Evolutionary conservation across 2,329 filamentous ascomycete species (phyloP).

Genomic region (Phaeoacremonium minimum): DNA sequence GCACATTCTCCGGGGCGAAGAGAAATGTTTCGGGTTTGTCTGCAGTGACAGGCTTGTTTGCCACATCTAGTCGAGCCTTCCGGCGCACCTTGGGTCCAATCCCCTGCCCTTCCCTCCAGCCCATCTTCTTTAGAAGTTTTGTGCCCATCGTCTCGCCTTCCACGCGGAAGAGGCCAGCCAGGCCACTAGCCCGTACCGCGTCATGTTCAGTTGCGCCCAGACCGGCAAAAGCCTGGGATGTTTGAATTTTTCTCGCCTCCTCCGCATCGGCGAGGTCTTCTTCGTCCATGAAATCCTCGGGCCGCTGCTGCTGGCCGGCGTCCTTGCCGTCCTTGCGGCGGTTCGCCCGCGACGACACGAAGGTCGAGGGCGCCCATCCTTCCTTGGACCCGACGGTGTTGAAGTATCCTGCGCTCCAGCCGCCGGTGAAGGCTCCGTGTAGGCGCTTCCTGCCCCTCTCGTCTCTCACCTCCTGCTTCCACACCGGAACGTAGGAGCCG

Average conservation of each 20-base stretch:
- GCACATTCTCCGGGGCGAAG: conserved; percentile 80
- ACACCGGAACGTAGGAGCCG: conserved; percentile 88
- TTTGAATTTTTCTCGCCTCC: conserved; percentile 72
- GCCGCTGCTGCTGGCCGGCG: conserved; percentile 47
- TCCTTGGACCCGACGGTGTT: conserved; percentile 98
- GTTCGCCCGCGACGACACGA: conserved; percentile 82
- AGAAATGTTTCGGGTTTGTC: conserved; percentile 53
- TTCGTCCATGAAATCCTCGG: conserved; percentile 97
- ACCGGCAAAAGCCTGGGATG: conserved; percentile 67
- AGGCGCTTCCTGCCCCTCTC: conserved; percentile 85
- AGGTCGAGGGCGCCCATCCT: conserved; percentile 90
- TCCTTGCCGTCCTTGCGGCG: conserved; percentile 65
- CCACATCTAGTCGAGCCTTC: conserved; percentile 62
- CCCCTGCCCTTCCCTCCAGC: conserved; percentile 91
- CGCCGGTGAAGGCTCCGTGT: conserved; percentile 94
- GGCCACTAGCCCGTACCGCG: conserved; percentile 37
- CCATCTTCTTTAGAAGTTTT: conserved; percentile 85
- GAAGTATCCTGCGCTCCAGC: conserved; percentile 97
- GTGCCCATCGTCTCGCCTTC: conserved; percentile 82
- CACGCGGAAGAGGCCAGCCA: conserved; percentile 69
- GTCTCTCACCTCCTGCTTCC: conserved; percentile 97
- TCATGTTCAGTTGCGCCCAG: conserved; percentile 65
- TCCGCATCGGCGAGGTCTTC: conserved; percentile 87
- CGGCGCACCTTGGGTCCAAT: conserved; percentile 83
- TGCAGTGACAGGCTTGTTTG: conserved; percentile 22